phyloP scores from a whole-genome alignment of 805 yeast species.

The Starmerella kuoi region DNA sequence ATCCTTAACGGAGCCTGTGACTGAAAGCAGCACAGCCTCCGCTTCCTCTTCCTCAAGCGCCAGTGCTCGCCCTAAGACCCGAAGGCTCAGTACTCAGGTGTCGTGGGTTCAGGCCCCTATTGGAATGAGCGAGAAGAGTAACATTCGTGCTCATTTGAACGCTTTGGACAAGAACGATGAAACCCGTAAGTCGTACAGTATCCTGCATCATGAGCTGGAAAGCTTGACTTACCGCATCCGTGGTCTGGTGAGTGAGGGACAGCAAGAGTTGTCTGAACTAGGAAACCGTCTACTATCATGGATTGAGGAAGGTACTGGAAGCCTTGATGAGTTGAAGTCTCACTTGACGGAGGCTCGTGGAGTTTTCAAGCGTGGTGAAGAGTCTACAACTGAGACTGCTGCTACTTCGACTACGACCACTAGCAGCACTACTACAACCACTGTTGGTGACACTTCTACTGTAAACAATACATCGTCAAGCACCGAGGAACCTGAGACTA shows the following conservation, averaged over 20 bases:
- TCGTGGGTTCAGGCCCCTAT: slow-evolving; percentile 38
- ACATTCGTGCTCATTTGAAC: slow-evolving; percentile 38
- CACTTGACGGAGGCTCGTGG: slow-evolving; percentile 16
- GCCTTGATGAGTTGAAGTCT: slow-evolving; percentile 16
- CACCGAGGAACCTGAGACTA: too few relatives aligned
- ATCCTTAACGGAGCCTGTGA: neutral
- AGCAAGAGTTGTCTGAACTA: slow-evolving; percentile 9
- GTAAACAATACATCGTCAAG: too few relatives aligned
- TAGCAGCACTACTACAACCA: neutral
- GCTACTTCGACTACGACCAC: slow-evolving; percentile 1
- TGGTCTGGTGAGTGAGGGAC: slow-evolving; percentile 24
- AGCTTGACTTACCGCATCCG: slow-evolving; percentile 59
- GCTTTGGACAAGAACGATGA: slow-evolving; percentile 44
- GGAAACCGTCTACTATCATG: slow-evolving; percentile 15
- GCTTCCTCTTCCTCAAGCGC: too few relatives aligned
- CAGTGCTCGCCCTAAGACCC: slow-evolving; percentile 25
- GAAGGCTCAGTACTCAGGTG: slow-evolving; percentile 15
- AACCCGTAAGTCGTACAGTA: slow-evolving; percentile 42
- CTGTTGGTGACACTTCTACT: neutral
- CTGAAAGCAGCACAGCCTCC: neutral
- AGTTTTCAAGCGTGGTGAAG: slow-evolving; percentile 3
- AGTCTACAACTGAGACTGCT: slow-evolving; percentile 1
- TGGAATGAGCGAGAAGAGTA: slow-evolving; percentile 37
- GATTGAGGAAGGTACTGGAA: slow-evolving; percentile 18
- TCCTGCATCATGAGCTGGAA: slow-evolving; percentile 58